Conservation (phyloP, 345 rosid species). For the Durio zibethinus region DNA sequence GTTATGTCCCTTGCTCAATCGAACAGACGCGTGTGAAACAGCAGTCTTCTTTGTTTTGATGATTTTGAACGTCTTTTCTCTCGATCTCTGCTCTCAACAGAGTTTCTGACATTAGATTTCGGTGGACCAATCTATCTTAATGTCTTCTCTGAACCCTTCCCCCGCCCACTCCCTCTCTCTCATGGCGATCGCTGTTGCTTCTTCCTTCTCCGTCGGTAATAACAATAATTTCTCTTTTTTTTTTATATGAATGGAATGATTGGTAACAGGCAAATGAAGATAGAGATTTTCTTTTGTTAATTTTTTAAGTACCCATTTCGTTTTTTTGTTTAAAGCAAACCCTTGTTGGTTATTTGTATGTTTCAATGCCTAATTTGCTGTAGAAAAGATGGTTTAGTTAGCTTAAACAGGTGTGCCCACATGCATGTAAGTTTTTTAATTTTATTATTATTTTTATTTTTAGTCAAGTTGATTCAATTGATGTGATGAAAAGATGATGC, state of each 20-base stretch:
- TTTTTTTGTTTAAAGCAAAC: not conserved
- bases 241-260: slow-evolving; percentile 11
- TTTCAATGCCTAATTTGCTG: not conserved
- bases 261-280: not conserved
- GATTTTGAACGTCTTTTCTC: not conserved
- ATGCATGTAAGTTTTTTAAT: not conserved
- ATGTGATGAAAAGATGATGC: not conserved
- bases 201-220: slow-evolving; percentile 60
- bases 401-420: not conserved
- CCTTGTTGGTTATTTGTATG: not conserved
- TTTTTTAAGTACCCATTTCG: slow-evolving; percentile 11
- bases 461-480: not conserved
- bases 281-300: not conserved
- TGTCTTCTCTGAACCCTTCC: not conserved
- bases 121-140: not conserved
- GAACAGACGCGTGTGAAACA: too few relatives aligned
- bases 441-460: too few relatives aligned
- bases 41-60: too few relatives aligned
- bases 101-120: not conserved
- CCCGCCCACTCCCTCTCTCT: not conserved
- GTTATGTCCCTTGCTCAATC: too few relatives aligned
- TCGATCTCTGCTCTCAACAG: not conserved
- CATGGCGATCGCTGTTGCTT: slow-evolving; percentile 78
- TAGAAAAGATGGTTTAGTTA: not conserved
- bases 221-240: not conserved